Conservation (phyloP, 805 yeast genomes). For the Candida morakotiae region DNA sequence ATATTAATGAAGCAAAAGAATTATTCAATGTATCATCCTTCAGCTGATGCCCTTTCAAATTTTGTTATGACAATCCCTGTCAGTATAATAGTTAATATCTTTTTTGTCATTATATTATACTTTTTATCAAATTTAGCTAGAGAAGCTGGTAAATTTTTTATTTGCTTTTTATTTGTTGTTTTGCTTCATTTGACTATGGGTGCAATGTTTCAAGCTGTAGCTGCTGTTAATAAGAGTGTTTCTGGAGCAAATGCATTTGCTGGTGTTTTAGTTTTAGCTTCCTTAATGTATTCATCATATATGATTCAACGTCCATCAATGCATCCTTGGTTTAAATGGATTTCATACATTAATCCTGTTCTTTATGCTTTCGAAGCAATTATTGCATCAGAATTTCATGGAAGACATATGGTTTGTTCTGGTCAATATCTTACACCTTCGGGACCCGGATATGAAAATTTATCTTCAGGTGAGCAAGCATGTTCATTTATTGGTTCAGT, state of each 20-base stretch:
- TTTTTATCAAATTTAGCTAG: slow-evolving; percentile 37
- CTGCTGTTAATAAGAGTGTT: slow-evolving; percentile 49
- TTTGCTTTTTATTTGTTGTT: slow-evolving; percentile 41
- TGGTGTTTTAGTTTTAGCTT: slow-evolving; percentile 38
- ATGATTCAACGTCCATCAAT: slow-evolving; percentile 30
- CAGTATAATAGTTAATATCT: slow-evolving; percentile 15
- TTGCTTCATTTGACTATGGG: slow-evolving; percentile 51
- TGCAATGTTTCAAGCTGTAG: slow-evolving; percentile 49
- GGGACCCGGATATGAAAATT: slow-evolving; percentile 21
- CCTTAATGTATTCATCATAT: slow-evolving; percentile 26
- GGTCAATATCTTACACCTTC: slow-evolving; percentile 17
- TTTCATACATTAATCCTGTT: slow-evolving; percentile 34
- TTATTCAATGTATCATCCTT: slow-evolving; percentile 26
- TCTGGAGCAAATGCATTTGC: slow-evolving; percentile 55
- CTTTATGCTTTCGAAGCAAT: slow-evolving; percentile 27
- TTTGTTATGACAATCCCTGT: slow-evolving; percentile 20
- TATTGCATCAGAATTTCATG: slow-evolving; percentile 27
- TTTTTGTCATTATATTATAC: slow-evolving; percentile 22
- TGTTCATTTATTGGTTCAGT: slow-evolving; percentile 18
- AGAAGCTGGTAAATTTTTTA: slow-evolving; percentile 55
- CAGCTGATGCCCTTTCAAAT: slow-evolving; percentile 23
- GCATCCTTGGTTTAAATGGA: slow-evolving; percentile 33
- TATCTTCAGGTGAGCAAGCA: slow-evolving; percentile 13
- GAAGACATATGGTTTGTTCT: slow-evolving; percentile 23
- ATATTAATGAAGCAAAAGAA: slow-evolving; percentile 27